Evolutionary conservation across 2,329 filamentous ascomycete genomes (phyloP), one percentile per base, ranked within the genome.

Genomic region (Thelonectria blattea): DNA sequence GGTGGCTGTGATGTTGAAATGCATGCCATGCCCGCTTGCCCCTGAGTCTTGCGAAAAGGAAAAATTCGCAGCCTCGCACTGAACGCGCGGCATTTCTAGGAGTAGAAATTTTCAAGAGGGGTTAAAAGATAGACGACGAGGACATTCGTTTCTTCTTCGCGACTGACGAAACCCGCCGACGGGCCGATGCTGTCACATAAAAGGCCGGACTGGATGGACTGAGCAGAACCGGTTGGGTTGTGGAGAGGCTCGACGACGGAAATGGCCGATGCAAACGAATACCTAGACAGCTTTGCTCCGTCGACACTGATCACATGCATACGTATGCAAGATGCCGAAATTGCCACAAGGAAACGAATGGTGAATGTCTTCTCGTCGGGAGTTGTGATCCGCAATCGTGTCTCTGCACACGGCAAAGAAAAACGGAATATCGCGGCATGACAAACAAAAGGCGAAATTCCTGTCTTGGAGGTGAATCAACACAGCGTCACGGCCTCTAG

Each of bases 51-150:
- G 27, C 27, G 39, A 8, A 24, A 32, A 32, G 27, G 24, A 47
- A 30, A 42, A 51, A 24, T 46, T n/a, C 18, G n/a, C 52, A 52
- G 34, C 48, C 46, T 60, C 42, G 22, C 45, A 34, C 46, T 32
- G 55, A 61, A 56, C 63, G 52, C 58, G 58, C 57, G 61, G 63
- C 61, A 50, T 58, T 49, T 50, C 27, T 39, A 20, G 45, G 30
- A 24, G 34, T 24, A 39, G 3, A 15, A 41, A 43, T 30, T 9
- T 51, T 27, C 14, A 20, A 17, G 56, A 45, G 56, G 24, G 56
- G 56, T 45, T n/a, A n/a, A n/a, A 37, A 30, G 11, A 42, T 24
- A 34, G 17, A 6, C 45, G 17, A 6, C 45, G 42, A 52, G 30
- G 12, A 18, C 30, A 17, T 43, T 54, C 24, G 37, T 32, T 20